These are phyloP conservation scores for Phytomonas sp. DNA, from an alignment of 208 protist genomes.

Conservation along the genomic window DNA sequence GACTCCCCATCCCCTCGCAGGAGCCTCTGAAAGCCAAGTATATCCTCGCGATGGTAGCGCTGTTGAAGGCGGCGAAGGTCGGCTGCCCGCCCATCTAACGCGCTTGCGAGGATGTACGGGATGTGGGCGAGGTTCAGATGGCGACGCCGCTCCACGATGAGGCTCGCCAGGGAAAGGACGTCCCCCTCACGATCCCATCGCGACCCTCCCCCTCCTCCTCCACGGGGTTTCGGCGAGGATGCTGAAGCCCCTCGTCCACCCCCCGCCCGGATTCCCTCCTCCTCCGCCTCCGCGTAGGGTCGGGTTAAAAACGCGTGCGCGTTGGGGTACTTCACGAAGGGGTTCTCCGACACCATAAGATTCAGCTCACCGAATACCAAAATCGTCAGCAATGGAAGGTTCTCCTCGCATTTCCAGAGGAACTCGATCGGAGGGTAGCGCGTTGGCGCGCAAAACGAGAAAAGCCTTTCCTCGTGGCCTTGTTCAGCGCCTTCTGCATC, in stretches of 20 bases:
- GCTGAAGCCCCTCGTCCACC: conserved; percentile 10
- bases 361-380: conserved; percentile 85
- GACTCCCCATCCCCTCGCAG: conserved; percentile 15
- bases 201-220: not conserved
- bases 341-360: conserved; percentile 72
- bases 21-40: conserved; percentile 47
- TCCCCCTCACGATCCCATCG: conserved; percentile 17
- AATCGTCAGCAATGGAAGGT: conserved; percentile 60
- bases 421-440: conserved; percentile 65
- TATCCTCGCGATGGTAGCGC: conserved; percentile 73
- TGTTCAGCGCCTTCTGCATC: not conserved
- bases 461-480: not conserved
- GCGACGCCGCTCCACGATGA: conserved; percentile 65
- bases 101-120: conserved; percentile 32
- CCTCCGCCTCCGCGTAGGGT: conserved; percentile 28
- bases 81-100: conserved; percentile 52
- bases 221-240: not conserved
- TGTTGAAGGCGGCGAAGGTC: conserved; percentile 72
- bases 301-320: conserved; percentile 60
- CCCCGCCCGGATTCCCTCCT: not conserved
- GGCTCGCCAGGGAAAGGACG: conserved; percentile 41
- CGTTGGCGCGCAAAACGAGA: conserved; percentile 21
- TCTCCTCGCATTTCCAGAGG: conserved; percentile 72
- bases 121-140: conserved; percentile 41
- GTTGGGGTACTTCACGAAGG: conserved; percentile 72